Conservation (phyloP, 2,329 filamentous ascomycete genomes). For the Lithohypha guttulata region DNA sequence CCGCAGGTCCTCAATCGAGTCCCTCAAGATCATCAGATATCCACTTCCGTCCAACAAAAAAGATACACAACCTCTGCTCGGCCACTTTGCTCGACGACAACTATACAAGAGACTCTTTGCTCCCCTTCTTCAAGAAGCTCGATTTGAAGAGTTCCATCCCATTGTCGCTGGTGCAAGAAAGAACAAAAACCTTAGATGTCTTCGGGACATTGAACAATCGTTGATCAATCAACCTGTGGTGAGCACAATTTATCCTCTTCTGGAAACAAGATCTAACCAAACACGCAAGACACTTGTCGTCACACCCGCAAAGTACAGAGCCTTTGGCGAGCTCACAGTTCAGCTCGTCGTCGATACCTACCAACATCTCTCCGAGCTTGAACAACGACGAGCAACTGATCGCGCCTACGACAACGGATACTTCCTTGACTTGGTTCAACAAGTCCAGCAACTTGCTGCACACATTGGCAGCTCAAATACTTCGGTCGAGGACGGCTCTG, state of each 20-base stretch:
- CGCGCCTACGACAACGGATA: slow-evolving; percentile 91
- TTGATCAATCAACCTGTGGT: slow-evolving; percentile 84
- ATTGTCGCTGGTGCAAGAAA: slow-evolving; percentile 64
- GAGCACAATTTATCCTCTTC: slow-evolving; percentile 49
- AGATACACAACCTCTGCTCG: slow-evolving; percentile 48
- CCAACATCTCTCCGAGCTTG: slow-evolving; percentile 71
- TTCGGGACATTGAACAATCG: slow-evolving; percentile 89
- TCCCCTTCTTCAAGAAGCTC: slow-evolving; percentile 63
- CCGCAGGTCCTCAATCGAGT: slow-evolving; percentile 3
- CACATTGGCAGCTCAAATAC: slow-evolving; percentile 62
- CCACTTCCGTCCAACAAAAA: slow-evolving; percentile 36
- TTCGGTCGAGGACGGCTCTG: slow-evolving; percentile 42
- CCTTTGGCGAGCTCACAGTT: slow-evolving; percentile 84
- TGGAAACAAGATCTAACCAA: slow-evolving; percentile 55
- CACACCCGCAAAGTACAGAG: slow-evolving; percentile 65
- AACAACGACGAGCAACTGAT: slow-evolving; percentile 74
- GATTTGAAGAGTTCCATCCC: slow-evolving; percentile 68
- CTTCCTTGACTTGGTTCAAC: slow-evolving; percentile 90
- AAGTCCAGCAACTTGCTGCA: slow-evolving; percentile 80
- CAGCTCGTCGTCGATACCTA: slow-evolving; percentile 83
- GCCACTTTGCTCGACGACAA: slow-evolving; percentile 59
- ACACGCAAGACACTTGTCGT: slow-evolving; percentile 60
- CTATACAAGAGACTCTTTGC: slow-evolving; percentile 70
- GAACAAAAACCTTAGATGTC: slow-evolving; percentile 75
- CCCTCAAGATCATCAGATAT: slow-evolving; percentile 50